A percentile compares a stretch with the other conserved stretches of the same genome.
phyloP scores from a whole-genome alignment of 352 stramenopile species.

The Pythium rhizo-oryzae region DNA sequence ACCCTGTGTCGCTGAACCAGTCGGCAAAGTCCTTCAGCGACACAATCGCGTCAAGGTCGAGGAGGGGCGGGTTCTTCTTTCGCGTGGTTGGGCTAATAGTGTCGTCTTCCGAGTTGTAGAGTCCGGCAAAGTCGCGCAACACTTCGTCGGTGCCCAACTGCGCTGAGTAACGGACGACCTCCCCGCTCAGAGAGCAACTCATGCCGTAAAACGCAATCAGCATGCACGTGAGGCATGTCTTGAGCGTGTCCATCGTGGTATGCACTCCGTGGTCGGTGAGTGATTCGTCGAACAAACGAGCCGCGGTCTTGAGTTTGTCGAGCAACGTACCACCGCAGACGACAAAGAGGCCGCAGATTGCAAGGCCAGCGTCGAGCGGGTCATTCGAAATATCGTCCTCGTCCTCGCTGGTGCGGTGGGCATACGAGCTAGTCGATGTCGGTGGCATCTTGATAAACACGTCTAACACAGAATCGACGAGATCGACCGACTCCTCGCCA shows the following conservation, averaged over 20 bases:
- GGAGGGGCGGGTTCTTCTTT: background rate
- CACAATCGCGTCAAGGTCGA: conserved; percentile 48
- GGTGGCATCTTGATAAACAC: conserved; percentile 65
- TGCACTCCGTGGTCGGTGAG: conserved; percentile 37
- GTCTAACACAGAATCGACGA: conserved; percentile 61
- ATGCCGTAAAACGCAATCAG: conserved; percentile 87
- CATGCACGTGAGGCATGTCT: conserved; percentile 69
- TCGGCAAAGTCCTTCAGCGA: conserved; percentile 69
- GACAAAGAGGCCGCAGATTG: conserved; percentile 68
- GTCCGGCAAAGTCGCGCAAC: conserved; percentile 47
- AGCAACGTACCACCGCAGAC: conserved; percentile 65
- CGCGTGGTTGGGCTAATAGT: conserved; percentile 23
- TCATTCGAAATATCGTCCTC: conserved; percentile 59
- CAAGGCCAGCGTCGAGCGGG: conserved; percentile 49
- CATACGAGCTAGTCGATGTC: conserved; percentile 20
- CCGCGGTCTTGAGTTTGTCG: conserved; percentile 34
- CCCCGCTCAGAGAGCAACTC: conserved; percentile 72
- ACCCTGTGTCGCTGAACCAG: conserved; percentile 75
- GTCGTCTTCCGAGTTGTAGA: conserved; percentile 30
- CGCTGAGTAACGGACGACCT: conserved; percentile 72
- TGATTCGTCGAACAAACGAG: conserved; percentile 28
- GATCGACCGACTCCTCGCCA: conserved; percentile 61
- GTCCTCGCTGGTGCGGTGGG: conserved; percentile 19
- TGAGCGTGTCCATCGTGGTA: conserved; percentile 63
- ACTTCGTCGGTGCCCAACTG: conserved; percentile 73